Conservation (phyloP, 306 rosid species). For the Cucumis melo region DNA sequence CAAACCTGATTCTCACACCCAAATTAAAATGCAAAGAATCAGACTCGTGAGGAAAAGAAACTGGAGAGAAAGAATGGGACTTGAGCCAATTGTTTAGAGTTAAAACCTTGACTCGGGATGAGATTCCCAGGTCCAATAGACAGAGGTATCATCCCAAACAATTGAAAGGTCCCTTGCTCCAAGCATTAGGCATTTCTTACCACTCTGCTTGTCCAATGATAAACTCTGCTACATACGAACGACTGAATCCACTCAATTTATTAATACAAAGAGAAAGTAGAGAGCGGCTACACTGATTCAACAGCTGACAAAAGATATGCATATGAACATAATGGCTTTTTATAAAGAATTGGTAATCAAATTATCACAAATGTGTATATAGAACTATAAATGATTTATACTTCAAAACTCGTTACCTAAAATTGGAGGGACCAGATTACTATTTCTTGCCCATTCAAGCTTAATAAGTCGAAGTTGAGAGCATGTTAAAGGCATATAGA, state of each 20-base stretch:
- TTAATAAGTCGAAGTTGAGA: neutral
- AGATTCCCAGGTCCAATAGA: slow-evolving; percentile 10
- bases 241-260: neutral
- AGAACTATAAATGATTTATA: too few species aligned
- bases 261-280: neutral
- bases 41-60: neutral
- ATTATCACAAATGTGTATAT: neutral
- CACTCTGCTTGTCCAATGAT: slow-evolving; percentile 7
- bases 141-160: slow-evolving; percentile 1
- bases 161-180: slow-evolving; percentile 12
- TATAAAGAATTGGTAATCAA: neutral
- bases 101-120: slow-evolving; percentile 4
- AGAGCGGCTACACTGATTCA: neutral
- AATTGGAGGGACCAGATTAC: neutral
- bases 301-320: neutral
- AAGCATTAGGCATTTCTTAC: slow-evolving; percentile 12
- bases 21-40: neutral
- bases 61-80: neutral
- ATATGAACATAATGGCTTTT: neutral
- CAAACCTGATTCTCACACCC: slow-evolving; percentile 2
- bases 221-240: slow-evolving; percentile 2
- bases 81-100: neutral
- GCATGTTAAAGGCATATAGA: neutral
- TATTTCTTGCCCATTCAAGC: neutral
- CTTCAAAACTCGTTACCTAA: neutral